Evolutionary conservation across 2,329 filamentous ascomycete species (phyloP).

Genomic region (Parastagonospora nodorum): DNA sequence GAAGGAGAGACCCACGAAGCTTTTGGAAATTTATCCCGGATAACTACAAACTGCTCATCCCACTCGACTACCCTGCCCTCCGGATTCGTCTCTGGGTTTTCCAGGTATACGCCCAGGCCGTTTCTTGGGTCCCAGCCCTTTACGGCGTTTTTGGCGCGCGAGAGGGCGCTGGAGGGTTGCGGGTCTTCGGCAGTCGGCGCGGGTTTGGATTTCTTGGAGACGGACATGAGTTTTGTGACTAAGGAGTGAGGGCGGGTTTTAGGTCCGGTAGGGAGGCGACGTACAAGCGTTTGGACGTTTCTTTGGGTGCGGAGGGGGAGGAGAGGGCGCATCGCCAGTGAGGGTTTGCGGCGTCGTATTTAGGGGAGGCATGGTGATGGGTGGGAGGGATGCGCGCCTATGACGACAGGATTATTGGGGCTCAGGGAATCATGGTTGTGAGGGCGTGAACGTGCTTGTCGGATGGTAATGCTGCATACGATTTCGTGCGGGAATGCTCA

Average conservation of each 20-base stretch:
- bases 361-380: conserved; percentile 9
- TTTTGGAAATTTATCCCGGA: conserved; percentile 87
- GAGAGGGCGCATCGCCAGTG: too few relatives aligned
- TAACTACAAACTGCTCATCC: conserved; percentile 72
- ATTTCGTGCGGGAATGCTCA: too few relatives aligned
- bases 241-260: conserved; percentile 28
- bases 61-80: conserved; percentile 66
- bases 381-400: neutral
- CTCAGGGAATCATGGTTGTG: neutral
- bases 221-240: conserved; percentile 55
- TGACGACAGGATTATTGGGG: neutral
- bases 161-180: conserved; percentile 3
- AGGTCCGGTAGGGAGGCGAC: conserved; percentile 1
- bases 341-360: neutral
- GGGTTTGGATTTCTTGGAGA: conserved; percentile 46
- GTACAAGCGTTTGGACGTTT: conserved; percentile 48
- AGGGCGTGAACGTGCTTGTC: too few relatives aligned
- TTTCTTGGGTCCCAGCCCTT: conserved; percentile 54
- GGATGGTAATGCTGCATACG: too few relatives aligned
- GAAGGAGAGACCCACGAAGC: conserved; percentile 37
- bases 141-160: conserved; percentile 9
- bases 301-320: neutral
- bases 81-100: conserved; percentile 65
- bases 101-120: conserved; percentile 70
- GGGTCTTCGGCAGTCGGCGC: conserved; percentile 7